These are phyloP conservation scores for Eimeria necatrix DNA, from an alignment of 169 alveolate species.

Conservation along the genomic window DNA sequence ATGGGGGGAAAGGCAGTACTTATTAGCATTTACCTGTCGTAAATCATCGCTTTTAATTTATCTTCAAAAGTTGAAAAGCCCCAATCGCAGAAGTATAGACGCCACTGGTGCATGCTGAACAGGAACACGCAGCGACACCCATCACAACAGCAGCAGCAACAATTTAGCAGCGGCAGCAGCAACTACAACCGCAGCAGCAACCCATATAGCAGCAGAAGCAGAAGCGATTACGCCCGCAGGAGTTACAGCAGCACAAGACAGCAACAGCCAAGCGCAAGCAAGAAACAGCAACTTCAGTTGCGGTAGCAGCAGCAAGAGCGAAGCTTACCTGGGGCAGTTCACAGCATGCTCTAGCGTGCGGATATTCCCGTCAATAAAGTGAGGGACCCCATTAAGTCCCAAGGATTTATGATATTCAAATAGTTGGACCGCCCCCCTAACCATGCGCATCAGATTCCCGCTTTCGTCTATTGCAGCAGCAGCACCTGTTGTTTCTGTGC, in stretches of 20 bases:
- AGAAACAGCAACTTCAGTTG: neutral
- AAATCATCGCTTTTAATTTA: neutral
- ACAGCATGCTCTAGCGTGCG: neutral
- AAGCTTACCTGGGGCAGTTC: neutral
- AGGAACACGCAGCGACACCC: neutral
- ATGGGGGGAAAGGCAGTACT: neutral
- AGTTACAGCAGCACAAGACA: neutral
- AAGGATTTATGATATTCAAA: neutral
- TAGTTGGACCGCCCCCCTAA: too few species aligned
- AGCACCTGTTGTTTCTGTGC: too few species aligned
- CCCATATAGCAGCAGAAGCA: too few species aligned
- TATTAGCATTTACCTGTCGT: neutral
- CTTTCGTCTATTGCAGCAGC: too few species aligned
- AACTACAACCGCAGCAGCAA: too few species aligned
- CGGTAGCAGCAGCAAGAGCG: neutral
- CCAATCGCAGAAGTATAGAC: constrained; percentile 25
- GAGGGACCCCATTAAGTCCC: neutral
- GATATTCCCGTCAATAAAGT: neutral
- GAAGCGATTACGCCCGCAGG: too few species aligned
- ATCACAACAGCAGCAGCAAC: too few species aligned
- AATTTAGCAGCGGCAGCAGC: too few species aligned
- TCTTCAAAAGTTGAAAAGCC: constrained; percentile 1
- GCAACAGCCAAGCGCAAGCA: neutral
- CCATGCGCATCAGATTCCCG: too few species aligned
- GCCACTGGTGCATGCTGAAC: neutral